Evolutionary conservation across 495 filamentous ascomycete genomes (phyloP), one percentile per base, ranked within the genome.

Genomic region (Mycothermus thermophilus): DNA sequence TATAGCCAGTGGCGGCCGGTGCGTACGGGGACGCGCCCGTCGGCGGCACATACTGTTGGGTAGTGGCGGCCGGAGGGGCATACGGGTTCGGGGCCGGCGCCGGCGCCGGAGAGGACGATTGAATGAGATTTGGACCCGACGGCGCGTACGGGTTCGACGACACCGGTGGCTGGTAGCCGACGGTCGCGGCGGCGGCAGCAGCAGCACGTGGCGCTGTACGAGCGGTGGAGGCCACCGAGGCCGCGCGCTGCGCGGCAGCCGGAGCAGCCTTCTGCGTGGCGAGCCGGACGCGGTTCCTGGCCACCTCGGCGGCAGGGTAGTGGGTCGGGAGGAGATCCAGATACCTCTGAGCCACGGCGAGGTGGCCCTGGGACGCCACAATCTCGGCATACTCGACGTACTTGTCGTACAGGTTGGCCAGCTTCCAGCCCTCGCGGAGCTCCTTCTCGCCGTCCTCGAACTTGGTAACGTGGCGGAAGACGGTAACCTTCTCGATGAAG

Each of bases 371-470:
- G 6, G 83, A 75, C 26, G 90, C 83, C 36, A 90, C 78, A 46
- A 99, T 80, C 51, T 96, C 90, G 8, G 90, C 87, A 58, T 95
- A 99, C 62, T 99, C 88, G 14, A 76, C 77, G 48, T 99, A 99
- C 60, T 92, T 93, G 51, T 86, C 80, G 51, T 99, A 99, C 25
- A 99, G 67, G 1, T 75, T 64, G 27, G 71, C 69, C 29, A 99
- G 77, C 59, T 92, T 93, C 92, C 92, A 99, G 34, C 75, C 84
- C 0, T 77, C 74, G 23, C 74, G 68, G 39, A 73, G 57, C 32
- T 61, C 62, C 37, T 67, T 72, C 40, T 95, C 85, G 5, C 64
- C 63, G 50, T 99, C 90, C 42, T 79, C 55, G 60, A 93, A 99
- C 45, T 88, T 87, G 34, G 83, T 86, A 27, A 90, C 87, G 47